Percentiles rank a stretch among this genome's conserved stretches.
phyloP scores from a whole-genome alignment of 2,329 filamentous ascomycete genomes.

The Penicillium decumbens region DNA sequence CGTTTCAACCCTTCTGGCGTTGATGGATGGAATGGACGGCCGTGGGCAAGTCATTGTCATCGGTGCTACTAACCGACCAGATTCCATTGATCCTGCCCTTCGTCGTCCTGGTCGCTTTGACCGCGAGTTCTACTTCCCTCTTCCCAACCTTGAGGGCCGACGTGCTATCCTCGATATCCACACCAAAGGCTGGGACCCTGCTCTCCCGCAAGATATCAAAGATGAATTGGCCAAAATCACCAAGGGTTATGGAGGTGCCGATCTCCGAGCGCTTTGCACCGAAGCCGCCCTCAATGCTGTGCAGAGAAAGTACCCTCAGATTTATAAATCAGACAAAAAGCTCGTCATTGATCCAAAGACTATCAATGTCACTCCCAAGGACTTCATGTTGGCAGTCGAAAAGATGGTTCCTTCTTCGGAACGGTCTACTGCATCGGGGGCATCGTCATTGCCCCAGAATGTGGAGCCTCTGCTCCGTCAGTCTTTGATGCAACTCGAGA shows the following conservation, averaged over 20 bases:
- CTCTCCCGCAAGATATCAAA: slow-evolving; percentile 72
- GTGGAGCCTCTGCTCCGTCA: slow-evolving; percentile 76
- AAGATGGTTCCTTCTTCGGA: slow-evolving; percentile 95
- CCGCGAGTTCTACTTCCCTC: slow-evolving; percentile 94
- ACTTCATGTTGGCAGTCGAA: slow-evolving; percentile 96
- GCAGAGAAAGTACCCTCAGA: slow-evolving; percentile 91
- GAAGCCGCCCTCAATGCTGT: slow-evolving; percentile 95
- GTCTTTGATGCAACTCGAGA: slow-evolving; percentile 66
- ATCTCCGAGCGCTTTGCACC: slow-evolving; percentile 87
- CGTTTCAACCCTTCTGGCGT: slow-evolving; percentile 82
- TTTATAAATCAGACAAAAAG: slow-evolving; percentile 86
- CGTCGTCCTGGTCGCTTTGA: slow-evolving; percentile 92
- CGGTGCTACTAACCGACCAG: slow-evolving; percentile 93
- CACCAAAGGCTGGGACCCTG: slow-evolving; percentile 83
- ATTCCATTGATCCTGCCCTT: slow-evolving; percentile 94
- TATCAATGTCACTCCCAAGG: slow-evolving; percentile 82
- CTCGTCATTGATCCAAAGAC: slow-evolving; percentile 78
- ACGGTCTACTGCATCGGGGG: slow-evolving; percentile 77
- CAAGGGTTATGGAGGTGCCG: slow-evolving; percentile 94
- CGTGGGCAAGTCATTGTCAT: slow-evolving; percentile 97
- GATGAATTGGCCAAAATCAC: slow-evolving; percentile 75
- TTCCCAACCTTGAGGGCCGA: slow-evolving; percentile 75
- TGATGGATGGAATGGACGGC: slow-evolving; percentile 99
- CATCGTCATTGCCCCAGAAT: slow-evolving; percentile 70
- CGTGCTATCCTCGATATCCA: slow-evolving; percentile 91